Evolutionary conservation across 257 asterid species (phyloP).

Genomic region (Solanum infundibuliforme): DNA sequence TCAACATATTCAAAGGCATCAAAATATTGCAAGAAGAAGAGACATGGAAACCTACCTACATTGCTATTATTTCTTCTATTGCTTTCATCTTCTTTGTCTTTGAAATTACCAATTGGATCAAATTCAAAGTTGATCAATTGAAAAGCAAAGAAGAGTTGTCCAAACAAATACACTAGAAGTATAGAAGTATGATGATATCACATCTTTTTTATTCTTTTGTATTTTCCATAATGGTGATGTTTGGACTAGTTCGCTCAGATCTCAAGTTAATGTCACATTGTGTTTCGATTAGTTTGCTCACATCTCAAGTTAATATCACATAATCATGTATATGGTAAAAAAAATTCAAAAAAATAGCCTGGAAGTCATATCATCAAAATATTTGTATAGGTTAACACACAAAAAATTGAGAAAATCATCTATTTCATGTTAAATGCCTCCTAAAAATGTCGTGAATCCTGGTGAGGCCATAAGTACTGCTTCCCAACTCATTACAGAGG

Average conservation of each 20-base stretch:
- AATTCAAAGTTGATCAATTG: background rate
- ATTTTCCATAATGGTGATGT: background rate
- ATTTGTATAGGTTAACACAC: background rate
- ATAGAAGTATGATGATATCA: background rate
- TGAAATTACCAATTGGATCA: background rate
- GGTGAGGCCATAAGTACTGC: too few relatives aligned
- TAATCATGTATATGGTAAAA: background rate
- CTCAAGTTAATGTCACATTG: background rate
- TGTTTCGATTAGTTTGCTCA: background rate
- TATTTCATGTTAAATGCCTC: background rate
- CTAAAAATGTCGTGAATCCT: background rate
- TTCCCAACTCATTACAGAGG: background rate
- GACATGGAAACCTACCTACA: background rate
- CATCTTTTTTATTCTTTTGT: too few relatives aligned
- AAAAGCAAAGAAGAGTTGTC: background rate
- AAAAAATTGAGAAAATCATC: background rate
- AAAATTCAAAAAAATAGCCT: accelerated
- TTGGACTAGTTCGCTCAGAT: background rate
- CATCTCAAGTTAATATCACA: background rate
- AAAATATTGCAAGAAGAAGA: background rate
- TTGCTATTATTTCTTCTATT: background rate
- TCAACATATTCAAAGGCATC: background rate
- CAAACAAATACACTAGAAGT: background rate
- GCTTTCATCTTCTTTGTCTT: background rate
- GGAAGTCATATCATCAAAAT: background rate